Evolutionary conservation across 192 early-diverging fungal species (phyloP).

Genomic region (Backusella psychrophila): DNA sequence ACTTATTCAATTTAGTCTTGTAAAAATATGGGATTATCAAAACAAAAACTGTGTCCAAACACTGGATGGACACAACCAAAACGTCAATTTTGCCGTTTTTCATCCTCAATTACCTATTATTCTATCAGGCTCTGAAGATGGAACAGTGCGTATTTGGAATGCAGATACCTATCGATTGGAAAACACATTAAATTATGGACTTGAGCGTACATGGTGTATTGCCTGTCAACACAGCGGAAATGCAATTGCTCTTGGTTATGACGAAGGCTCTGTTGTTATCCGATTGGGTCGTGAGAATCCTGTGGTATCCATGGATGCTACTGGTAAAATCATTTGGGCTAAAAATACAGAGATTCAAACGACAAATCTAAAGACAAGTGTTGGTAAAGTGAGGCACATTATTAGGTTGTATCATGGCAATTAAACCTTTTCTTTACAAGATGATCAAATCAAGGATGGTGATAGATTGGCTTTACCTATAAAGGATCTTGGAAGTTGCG

Average conservation of each 20-base stretch:
- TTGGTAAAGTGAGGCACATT: constrained; percentile 35
- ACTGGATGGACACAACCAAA: constrained; percentile 93
- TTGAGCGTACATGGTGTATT: constrained; percentile 95
- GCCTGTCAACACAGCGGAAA: constrained; percentile 86
- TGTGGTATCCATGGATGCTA: constrained; percentile 92
- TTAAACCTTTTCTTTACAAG: constrained; percentile 23
- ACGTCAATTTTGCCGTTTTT: constrained; percentile 86
- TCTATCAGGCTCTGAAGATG: constrained; percentile 92
- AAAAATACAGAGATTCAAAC: constrained; percentile 95
- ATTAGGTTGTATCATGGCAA: neutral
- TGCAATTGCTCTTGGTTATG: constrained; percentile 92
- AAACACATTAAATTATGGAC: constrained; percentile 94
- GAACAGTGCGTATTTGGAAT: constrained; percentile 94
- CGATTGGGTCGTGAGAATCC: constrained; percentile 96
- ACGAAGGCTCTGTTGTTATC: constrained; percentile 92
- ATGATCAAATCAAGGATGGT: constrained; percentile 87
- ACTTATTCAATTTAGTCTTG: constrained; percentile 25
- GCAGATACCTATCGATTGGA: constrained; percentile 94
- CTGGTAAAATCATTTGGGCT: constrained; percentile 98
- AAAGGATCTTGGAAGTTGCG: constrained; percentile 97
- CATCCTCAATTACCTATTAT: constrained; percentile 97
- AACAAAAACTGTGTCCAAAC: constrained; percentile 99
- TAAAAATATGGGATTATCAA: constrained; percentile 99
- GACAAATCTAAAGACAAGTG: constrained; percentile 84
- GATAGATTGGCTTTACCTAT: constrained; percentile 79